Conservation (phyloP, 176 grass and related monocot genomes). For the Avena atlantica region DNA sequence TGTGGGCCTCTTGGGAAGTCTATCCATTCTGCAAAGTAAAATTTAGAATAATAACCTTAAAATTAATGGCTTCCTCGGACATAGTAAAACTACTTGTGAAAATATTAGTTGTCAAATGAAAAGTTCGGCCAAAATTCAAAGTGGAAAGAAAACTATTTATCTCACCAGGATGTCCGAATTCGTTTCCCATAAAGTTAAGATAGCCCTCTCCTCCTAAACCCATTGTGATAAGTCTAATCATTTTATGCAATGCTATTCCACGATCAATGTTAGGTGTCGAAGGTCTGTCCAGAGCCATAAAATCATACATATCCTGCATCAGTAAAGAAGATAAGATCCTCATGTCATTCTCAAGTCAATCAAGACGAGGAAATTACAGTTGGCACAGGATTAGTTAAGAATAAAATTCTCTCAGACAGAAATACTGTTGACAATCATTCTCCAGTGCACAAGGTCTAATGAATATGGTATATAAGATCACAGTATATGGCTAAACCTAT, state of each 20-base stretch:
- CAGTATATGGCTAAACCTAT: background rate
- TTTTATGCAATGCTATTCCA: constrained; percentile 98
- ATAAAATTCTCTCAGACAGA: background rate
- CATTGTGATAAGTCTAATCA: constrained; percentile 98
- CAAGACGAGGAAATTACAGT: constrained; percentile 18
- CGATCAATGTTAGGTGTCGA: constrained; percentile 94
- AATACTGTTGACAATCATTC: background rate
- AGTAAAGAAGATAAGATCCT: constrained; percentile 15
- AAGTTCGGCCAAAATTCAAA: constrained; percentile 7
- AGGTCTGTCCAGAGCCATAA: constrained; percentile 88
- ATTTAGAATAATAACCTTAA: constrained; percentile 36
- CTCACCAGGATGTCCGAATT: constrained; percentile 99
- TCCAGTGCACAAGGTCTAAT: constrained; percentile 22
- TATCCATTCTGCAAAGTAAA: constrained; percentile 86
- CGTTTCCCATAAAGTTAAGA: constrained; percentile 99
- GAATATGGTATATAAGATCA: constrained; percentile 5
- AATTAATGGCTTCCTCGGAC: constrained; percentile 11
- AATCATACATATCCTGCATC: constrained; percentile 95
- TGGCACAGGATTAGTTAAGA: background rate
- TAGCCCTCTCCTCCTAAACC: constrained; percentile 95
- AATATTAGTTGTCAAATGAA: constrained; percentile 24
- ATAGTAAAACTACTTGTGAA: constrained; percentile 18
- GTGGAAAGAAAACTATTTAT: constrained; percentile 20
- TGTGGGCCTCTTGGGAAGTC: constrained; percentile 90
- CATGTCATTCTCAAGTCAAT: constrained; percentile 23